phyloP scores from a whole-genome alignment of 441 rosid genomes.

The Gossypium gossypioides region DNA sequence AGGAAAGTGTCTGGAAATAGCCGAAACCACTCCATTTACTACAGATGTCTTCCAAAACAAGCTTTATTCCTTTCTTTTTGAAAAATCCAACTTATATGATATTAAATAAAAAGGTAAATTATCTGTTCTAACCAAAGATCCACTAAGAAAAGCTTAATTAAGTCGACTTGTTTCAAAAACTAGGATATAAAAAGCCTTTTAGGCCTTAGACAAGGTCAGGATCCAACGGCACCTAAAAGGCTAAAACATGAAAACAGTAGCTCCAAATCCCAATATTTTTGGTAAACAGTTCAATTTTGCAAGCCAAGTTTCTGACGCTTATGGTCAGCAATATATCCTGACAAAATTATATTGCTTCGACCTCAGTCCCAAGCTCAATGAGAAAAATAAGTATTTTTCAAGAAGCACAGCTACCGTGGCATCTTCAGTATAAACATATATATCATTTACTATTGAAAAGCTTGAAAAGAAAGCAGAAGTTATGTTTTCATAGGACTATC shows the following conservation, averaged over 20 bases:
- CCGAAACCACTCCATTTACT: constrained; percentile 24
- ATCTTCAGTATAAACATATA: neutral
- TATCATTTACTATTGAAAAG: neutral
- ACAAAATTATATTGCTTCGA: neutral
- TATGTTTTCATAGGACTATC: neutral
- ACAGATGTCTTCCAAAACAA: neutral
- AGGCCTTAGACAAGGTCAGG: neutral
- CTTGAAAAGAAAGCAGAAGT: neutral
- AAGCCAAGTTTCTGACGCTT: neutral
- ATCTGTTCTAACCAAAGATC: neutral
- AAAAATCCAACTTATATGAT: neutral
- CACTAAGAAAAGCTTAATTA: neutral
- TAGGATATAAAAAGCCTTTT: neutral
- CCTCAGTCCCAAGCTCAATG: neutral
- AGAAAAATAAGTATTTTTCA: neutral
- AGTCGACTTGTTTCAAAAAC: neutral
- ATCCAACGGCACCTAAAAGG: neutral
- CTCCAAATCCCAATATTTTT: neutral
- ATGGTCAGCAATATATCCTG: neutral
- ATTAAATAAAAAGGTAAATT: neutral
- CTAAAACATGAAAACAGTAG: neutral
- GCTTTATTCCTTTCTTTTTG: neutral
- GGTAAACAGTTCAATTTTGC: neutral
- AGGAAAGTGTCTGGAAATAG: constrained; percentile 61
- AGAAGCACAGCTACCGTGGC: neutral